A percentile compares a stretch with the other conserved stretches of the same genome.
Evolutionary conservation across 2,329 filamentous ascomycete genomes (phyloP).

Genomic region (Fusarium sp.): DNA sequence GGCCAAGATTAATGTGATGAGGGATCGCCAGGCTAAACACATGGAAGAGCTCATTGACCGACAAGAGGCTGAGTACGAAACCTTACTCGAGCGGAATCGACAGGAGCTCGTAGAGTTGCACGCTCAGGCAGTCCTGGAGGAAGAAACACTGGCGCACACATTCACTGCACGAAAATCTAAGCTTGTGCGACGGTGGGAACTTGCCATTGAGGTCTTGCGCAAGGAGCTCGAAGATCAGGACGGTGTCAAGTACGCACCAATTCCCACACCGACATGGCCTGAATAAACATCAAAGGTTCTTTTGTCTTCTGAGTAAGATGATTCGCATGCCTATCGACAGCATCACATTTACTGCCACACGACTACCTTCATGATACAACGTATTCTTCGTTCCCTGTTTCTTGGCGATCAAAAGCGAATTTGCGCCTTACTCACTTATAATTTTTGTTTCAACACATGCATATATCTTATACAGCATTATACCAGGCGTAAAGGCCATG

Average conservation of each 20-base stretch:
- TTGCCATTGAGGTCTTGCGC: slow-evolving; percentile 63
- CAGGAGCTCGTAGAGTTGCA: slow-evolving; percentile 61
- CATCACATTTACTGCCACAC: neutral
- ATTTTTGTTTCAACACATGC: neutral
- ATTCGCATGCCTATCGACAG: neutral
- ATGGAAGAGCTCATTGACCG: slow-evolving; percentile 67
- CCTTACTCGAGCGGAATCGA: slow-evolving; percentile 55
- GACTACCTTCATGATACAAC: neutral
- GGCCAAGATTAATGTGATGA: slow-evolving; percentile 70
- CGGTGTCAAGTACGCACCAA: slow-evolving; percentile 53
- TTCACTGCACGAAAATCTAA: slow-evolving; percentile 58
- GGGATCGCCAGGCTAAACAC: slow-evolving; percentile 69
- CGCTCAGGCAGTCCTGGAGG: slow-evolving; percentile 58
- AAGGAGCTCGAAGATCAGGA: slow-evolving; percentile 60
- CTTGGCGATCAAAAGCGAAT: neutral
- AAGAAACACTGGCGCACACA: slow-evolving; percentile 55
- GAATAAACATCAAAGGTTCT: slow-evolving; percentile 13
- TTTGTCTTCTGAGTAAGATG: neutral
- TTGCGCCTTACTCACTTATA: slow-evolving; percentile 3
- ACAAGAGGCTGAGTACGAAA: slow-evolving; percentile 62
- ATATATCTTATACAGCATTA: slow-evolving; percentile 34
- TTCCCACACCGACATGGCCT: slow-evolving; percentile 48
- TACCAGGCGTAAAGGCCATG: slow-evolving; percentile 36
- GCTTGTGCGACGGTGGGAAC: slow-evolving; percentile 60
- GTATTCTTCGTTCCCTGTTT: neutral